Base-by-base conservation (phyloP, 148 eudicot species). In the Vaccinium darrowii region DNA sequence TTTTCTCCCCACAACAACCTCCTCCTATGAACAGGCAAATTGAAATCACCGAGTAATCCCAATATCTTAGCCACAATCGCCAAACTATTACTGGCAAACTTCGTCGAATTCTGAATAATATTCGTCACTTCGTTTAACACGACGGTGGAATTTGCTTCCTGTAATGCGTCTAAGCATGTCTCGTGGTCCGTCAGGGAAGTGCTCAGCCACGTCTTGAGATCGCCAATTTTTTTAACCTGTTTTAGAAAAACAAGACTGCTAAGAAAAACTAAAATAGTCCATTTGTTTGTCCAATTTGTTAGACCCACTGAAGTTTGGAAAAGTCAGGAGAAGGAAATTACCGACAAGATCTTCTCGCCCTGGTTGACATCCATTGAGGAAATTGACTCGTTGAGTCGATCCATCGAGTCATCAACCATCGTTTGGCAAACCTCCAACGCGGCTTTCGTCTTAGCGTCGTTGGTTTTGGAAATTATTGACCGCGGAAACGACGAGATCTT, bases 81-180 rank as follows among this genome's bases (percentile, higher is more conserved):
- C 81, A 94, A 77, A 54, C 97, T 92, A 43, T 94, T 94, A 82
- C 97, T 94, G 0, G 91, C 81, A 27, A 86, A 91, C 83, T 92
- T 90, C 0, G 88, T 82, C 2, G 95, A 88, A 14, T 91, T 89
- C 81, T 83, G 85, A 89, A 87, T 86, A 9, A 54, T 21, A 0
- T 9, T 14, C 6, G 47, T 82, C 14, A 87, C 69, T 1, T 91
- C 91, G 1, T 62, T 72, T 1, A 88, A 73, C 0, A 88, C 19
- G 0, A 80, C 81, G 16, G 85, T 75, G 18, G 85, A 78, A 18
- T 90, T 85, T 8, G 86, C 80, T 74, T 91, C 97, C 2, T 19
- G 39, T 0, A 93, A 81, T 0, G 94, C 89, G 80, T 94, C 97
- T 9, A 94, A 49, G 78, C 97, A 94, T 16, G 93, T 91, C 36